Conservation (phyloP, 2,329 filamentous ascomycete species). For the Scedosporium apiospermum region DNA sequence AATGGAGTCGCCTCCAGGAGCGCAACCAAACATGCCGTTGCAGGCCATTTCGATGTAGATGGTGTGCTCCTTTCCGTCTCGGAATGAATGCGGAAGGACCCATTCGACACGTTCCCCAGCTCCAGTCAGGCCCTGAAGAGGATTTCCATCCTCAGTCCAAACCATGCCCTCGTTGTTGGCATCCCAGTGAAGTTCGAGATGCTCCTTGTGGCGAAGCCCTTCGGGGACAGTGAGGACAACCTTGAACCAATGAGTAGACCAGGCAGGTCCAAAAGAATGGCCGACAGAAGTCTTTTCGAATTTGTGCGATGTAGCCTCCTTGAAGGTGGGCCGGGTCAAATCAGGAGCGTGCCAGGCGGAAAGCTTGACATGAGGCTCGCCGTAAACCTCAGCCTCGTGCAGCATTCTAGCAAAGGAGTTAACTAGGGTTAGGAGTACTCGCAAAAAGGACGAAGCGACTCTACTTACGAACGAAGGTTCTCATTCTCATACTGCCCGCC, state of each 20-base stretch:
- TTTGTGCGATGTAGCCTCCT: constrained; percentile 66
- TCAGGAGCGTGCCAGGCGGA: constrained; percentile 77
- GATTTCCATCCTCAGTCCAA: constrained; percentile 83
- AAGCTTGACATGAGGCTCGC: constrained; percentile 70
- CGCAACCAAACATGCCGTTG: constrained; percentile 97
- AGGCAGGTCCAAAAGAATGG: constrained; percentile 80
- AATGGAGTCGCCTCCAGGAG: constrained; percentile 72
- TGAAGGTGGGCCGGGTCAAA: constrained; percentile 71
- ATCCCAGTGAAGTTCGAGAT: constrained; percentile 95
- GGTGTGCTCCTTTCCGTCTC: constrained; percentile 75
- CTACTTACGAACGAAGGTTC: constrained; percentile 59
- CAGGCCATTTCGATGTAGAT: constrained; percentile 99
- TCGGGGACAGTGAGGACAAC: constrained; percentile 69
- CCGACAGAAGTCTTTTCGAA: constrained; percentile 70
- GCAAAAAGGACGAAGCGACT: not conserved
- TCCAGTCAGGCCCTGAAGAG: constrained; percentile 85
- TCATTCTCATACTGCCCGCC: constrained; percentile 68
- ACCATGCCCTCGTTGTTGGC: constrained; percentile 89
- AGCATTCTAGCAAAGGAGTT: constrained; percentile 48
- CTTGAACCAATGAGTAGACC: constrained; percentile 97
- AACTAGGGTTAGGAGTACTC: not conserved
- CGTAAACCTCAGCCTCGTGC: constrained; percentile 56
- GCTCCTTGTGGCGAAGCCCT: constrained; percentile 63
- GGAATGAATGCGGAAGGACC: constrained; percentile 73
- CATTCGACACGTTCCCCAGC: constrained; percentile 83